Evolutionary conservation across 1,284 basidiomycete genomes (phyloP).

Genomic region (Phenoliferia sp.): DNA sequence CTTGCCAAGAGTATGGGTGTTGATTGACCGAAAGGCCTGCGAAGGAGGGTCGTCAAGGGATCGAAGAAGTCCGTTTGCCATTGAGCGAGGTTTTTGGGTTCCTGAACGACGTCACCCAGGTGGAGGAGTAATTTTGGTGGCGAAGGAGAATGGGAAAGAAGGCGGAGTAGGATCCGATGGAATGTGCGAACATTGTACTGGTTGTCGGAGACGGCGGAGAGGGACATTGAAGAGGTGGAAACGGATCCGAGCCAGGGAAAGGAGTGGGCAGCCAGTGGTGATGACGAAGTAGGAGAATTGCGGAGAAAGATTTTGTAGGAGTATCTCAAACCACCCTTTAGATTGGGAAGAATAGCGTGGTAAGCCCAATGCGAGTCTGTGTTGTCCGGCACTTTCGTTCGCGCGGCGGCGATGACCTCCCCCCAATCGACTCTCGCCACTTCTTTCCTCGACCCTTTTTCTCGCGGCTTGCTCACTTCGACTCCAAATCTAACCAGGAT

Average conservation of each 20-base stretch:
- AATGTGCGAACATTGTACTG: constrained; percentile 33
- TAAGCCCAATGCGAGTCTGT: constrained; percentile 23
- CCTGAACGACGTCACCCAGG: constrained; percentile 33
- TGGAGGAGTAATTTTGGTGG: constrained; percentile 31
- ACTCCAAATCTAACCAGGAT: constrained; percentile 8
- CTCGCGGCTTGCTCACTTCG: not conserved
- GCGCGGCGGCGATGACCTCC: not conserved
- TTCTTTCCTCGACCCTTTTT: too few relatives aligned
- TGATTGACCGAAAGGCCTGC: constrained; percentile 6
- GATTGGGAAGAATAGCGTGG: constrained; percentile 14
- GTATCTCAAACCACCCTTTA: constrained; percentile 14
- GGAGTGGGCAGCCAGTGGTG: constrained; percentile 12
- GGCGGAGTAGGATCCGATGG: constrained; percentile 21
- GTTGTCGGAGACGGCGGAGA: constrained; percentile 34
- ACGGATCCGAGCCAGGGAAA: constrained; percentile 22
- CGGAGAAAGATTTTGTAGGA: constrained; percentile 20
- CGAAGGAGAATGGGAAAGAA: not conserved
- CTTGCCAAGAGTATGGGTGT: constrained; percentile 31
- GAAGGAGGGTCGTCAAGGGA: constrained; percentile 22
- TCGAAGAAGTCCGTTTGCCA: constrained; percentile 39
- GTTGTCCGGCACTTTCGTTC: constrained; percentile 2
- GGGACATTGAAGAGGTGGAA: constrained; percentile 17
- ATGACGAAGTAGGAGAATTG: not conserved
- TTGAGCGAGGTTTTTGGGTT: constrained; percentile 30
- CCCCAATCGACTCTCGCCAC: not conserved